Base-by-base conservation (phyloP, 2,329 filamentous ascomycete genomes). In the Aureobasidium sp. region DNA sequence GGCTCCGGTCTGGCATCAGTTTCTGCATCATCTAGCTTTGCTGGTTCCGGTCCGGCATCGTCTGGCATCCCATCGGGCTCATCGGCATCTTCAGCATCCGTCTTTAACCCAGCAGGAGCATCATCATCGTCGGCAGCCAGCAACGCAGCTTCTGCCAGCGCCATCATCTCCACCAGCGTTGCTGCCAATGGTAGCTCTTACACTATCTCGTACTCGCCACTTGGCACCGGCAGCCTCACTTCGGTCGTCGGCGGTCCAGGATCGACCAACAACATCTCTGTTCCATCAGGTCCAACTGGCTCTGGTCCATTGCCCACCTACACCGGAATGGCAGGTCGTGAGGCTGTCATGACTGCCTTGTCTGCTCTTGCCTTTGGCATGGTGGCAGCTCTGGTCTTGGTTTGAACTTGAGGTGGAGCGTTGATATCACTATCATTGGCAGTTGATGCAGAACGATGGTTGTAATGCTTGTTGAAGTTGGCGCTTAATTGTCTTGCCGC, bases 151-250 rank as follows among this genome's bases (percentile, higher is more conserved):
- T 39, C 56, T 12, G 32, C 32, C 37, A 59, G 32, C 26, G 32
- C 39, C 36, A 27, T 41, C 27, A 36, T 51, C 46, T 23, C 46
- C 23, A 60, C 57, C 44, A 42, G 57, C 37, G n/a, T 60, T 34
- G 57, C 44, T n/a, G 23, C 27, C 57, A 50, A 50, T 37, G 57
- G 46, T 27, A 60, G 57, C 57, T 50, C 36, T 10, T 60, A 60
- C 57, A 60, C 57, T 36, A 42, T 60, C 57, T 60, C 57, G 10
- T 60, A 60, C 57, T 39, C 36, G 15, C 57, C 57, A 41, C 12
- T 60, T 17, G 57, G 57, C 20, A 60, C 57, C n/a, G 57, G 57
- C 46, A 60, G 57, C 46, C 41, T 60, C 59, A 55, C n/a, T 39
- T 62, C 48, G 5, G 39, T 37, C 39, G 44, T 50, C 59, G 39